These are phyloP conservation scores for Cercospora sp. DNA, from an alignment of 2,329 filamentous ascomycete species.

Conservation along the genomic window DNA sequence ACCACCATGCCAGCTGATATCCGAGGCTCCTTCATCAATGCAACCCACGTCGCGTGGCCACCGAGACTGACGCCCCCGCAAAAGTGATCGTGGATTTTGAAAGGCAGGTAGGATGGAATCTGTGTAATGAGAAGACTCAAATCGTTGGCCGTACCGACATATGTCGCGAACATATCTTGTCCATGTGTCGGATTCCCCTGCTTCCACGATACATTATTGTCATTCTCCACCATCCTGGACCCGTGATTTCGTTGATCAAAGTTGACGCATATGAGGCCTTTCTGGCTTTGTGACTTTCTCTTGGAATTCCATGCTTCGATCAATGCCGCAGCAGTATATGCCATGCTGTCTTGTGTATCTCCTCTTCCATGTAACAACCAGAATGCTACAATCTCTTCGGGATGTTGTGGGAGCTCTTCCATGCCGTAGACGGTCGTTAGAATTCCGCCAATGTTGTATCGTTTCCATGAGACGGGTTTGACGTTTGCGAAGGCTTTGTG, in stretches of 20 bases:
- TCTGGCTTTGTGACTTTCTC: slow-evolving; percentile 35
- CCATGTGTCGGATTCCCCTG: slow-evolving; percentile 78
- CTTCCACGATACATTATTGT: slow-evolving; percentile 76
- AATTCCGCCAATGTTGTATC: slow-evolving; percentile 74
- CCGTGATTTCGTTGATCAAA: slow-evolving; percentile 97
- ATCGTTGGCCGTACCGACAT: slow-evolving; percentile 73
- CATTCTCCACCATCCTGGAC: slow-evolving; percentile 62
- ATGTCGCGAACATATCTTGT: slow-evolving; percentile 84
- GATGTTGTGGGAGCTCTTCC: slow-evolving; percentile 61
- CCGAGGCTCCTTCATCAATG: slow-evolving; percentile 73
- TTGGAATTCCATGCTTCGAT: slow-evolving; percentile 67
- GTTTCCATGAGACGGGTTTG: slow-evolving; percentile 60
- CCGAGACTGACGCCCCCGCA: slow-evolving; percentile 83
- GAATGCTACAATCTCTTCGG: slow-evolving; percentile 67
- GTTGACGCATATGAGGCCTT: slow-evolving; percentile 73
- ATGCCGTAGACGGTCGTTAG: slow-evolving; percentile 79
- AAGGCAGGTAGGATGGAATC: slow-evolving; percentile 67
- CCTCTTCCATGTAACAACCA: slow-evolving; percentile 87
- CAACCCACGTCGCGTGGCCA: slow-evolving; percentile 84
- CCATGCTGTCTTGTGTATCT: slow-evolving; percentile 71
- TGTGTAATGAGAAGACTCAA: slow-evolving; percentile 73
- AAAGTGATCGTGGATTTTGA: slow-evolving; percentile 61
- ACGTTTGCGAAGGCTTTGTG: slow-evolving; percentile 36
- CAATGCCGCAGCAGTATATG: slow-evolving; percentile 66
- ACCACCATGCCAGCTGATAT: slow-evolving; percentile 76